Evolutionary conservation across 768 basidiomycete species (phyloP).

Genomic region (Obba rivulosa): DNA sequence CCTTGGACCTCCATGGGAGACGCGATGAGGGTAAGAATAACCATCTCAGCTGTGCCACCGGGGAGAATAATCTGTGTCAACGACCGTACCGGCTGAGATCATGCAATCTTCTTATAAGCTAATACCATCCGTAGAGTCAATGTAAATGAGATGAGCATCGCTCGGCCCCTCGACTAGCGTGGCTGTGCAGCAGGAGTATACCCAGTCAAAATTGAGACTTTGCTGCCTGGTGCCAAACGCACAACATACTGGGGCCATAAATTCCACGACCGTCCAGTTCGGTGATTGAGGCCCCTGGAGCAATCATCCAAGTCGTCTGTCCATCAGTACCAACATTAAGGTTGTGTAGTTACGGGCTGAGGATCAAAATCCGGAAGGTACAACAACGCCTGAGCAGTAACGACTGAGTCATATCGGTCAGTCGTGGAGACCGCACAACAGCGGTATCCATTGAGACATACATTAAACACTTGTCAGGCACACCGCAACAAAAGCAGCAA

Average conservation of each 20-base stretch:
- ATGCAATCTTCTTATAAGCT: conserved; percentile 22
- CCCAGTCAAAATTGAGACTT: no score
- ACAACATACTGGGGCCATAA: conserved; percentile 34
- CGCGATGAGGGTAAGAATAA: conserved; percentile 17
- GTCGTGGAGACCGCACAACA: background rate
- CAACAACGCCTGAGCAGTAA: conserved; percentile 31
- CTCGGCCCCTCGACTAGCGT: conserved; percentile 41
- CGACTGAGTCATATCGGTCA: conserved; percentile 11
- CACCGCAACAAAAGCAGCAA: no score
- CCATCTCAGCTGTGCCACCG: conserved; percentile 1
- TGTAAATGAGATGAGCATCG: conserved; percentile 35
- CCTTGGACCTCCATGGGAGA: conserved; percentile 24
- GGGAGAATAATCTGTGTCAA: conserved; percentile 1
- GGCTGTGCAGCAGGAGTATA: no score
- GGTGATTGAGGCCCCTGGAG: conserved; percentile 31
- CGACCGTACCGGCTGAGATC: conserved; percentile 16
- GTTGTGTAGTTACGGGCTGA: conserved; percentile 37
- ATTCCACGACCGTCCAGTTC: conserved; percentile 27
- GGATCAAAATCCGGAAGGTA: conserved; percentile 42
- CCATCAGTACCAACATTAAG: conserved; percentile 38
- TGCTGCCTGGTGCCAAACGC: no score
- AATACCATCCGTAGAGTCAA: conserved; percentile 10
- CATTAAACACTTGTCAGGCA: no score
- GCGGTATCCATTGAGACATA: no score
- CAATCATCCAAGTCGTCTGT: conserved; percentile 37